Evolutionary conservation across 2,329 filamentous ascomycete species (phyloP), one percentile per base, ranked within the genome.

Genomic region (Scleromitrula shiraiana): DNA sequence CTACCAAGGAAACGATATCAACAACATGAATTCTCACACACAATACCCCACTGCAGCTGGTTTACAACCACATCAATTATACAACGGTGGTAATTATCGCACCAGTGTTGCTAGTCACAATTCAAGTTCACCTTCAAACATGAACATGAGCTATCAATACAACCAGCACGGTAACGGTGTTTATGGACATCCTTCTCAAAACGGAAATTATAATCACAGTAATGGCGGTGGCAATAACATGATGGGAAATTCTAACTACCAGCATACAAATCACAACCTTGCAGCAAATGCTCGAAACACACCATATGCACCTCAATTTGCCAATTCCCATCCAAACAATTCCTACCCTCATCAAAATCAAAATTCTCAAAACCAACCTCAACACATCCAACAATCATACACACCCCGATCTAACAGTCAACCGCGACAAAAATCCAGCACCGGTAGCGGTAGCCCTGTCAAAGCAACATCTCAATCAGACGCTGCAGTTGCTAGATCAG

Each of bases 271-370:
- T 7, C 15, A 35, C n/a, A 35, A 37, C 19, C 35, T 17, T 19
- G 41, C 41, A 14, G 41, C 41, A 9, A 37, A 9, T 36, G 41
- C 41, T 44, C 41, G 41, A 5, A 44, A 26, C 22, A 32, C 41
- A 44, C 41, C 20, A 17, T 44, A 44, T n/a, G 14, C 15, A 3
- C 26, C 30, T 5, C 30, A 24, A 35, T 12, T 36, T n/a, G 41
- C 20, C 5, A 35, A 19, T 24, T 9, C 37, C 17, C 24, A 36
- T 10, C 41, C n/a, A n/a, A n/a, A n/a, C n/a, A n/a, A n/a, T n/a
- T 35, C 9, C 41, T 32, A 9, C 41, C 26, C 19, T 32, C 41
- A n/a, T 23, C 30, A 37, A 44, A 44, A 23, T 32, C 41, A n/a
- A n/a, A 36, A 15, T 37, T 36, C 22, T 10, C 41, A 26, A 20